Percentiles rank a stretch among this genome's conserved stretches.
These are phyloP conservation scores for Salix udensis DNA, from an alignment of 345 rosid species.

Conservation along the genomic window DNA sequence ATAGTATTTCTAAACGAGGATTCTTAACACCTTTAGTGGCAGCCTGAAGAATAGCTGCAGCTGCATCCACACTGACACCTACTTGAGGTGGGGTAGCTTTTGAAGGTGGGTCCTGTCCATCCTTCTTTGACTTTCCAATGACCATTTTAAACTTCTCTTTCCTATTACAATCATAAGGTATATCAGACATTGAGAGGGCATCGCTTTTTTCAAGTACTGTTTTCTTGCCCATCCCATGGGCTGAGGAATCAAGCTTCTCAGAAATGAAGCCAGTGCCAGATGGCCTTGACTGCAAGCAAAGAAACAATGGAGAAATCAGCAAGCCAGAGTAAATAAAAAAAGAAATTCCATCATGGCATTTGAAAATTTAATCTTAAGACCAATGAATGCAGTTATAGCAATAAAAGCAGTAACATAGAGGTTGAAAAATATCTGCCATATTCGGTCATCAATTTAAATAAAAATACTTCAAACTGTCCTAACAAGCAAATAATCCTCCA, in stretches of 20 bases:
- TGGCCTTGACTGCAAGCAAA: constrained; percentile 50
- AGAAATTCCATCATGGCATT: background rate
- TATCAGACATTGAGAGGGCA: constrained; percentile 41
- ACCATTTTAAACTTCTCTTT: constrained; percentile 81
- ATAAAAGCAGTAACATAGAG: background rate
- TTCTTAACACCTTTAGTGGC: constrained; percentile 80
- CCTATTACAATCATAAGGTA: constrained; percentile 58
- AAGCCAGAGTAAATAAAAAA: background rate
- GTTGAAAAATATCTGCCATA: background rate
- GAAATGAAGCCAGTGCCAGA: constrained; percentile 33
- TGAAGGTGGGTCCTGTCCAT: constrained; percentile 47
- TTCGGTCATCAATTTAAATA: background rate
- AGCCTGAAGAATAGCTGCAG: constrained; percentile 84
- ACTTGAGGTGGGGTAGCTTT: constrained; percentile 45
- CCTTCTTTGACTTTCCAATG: constrained; percentile 61
- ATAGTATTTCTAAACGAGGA: constrained; percentile 55
- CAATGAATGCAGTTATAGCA: background rate
- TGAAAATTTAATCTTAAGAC: background rate
- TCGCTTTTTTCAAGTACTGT: constrained; percentile 40
- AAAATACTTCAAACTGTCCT: background rate
- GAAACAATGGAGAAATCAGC: background rate
- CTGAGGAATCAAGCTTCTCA: constrained; percentile 40
- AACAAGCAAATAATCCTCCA: background rate
- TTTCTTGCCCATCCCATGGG: constrained; percentile 44
- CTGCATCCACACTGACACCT: constrained; percentile 65